A percentile compares a stretch with the other conserved stretches of the same genome.
Conservation (phyloP, 345 rosid genomes). For the Populus deltoides region DNA sequence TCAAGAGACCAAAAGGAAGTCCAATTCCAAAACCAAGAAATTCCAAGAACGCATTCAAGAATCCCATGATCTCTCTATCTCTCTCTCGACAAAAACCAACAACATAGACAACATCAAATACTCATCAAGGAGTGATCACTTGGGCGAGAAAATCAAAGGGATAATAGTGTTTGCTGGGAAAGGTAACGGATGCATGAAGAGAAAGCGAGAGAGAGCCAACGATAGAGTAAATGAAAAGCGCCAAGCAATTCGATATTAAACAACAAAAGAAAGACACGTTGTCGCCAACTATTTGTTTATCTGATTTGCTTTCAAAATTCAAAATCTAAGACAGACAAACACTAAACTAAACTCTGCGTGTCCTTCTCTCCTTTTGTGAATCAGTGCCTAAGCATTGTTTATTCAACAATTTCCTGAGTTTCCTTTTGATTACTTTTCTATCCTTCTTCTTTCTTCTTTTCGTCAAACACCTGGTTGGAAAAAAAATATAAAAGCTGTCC, state of each 20-base stretch:
- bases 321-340: not conserved
- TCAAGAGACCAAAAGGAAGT: slow-evolving; percentile 60
- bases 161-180: not conserved
- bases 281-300: not conserved
- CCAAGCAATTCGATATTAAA: not conserved
- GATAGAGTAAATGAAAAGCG: not conserved
- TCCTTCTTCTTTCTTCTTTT: too few species aligned
- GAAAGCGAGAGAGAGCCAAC: too few species aligned
- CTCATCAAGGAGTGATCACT: not conserved
- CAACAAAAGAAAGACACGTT: not conserved
- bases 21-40: slow-evolving; percentile 69
- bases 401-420: not conserved
- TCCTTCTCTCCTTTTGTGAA: not conserved
- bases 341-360: not conserved
- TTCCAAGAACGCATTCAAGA: slow-evolving; percentile 51
- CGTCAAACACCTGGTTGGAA: too few species aligned
- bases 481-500: too few species aligned
- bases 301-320: not conserved
- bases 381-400: not conserved
- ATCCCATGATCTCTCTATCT: slow-evolving; percentile 19
- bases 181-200: not conserved
- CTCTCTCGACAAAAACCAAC: slow-evolving; percentile 1
- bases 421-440: not conserved
- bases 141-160: not conserved
- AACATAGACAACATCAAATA: not conserved